Evolutionary conservation across 2,329 filamentous ascomycete genomes (phyloP), one percentile per base, ranked within the genome.

Genomic region (Exophiala oligosperma): DNA sequence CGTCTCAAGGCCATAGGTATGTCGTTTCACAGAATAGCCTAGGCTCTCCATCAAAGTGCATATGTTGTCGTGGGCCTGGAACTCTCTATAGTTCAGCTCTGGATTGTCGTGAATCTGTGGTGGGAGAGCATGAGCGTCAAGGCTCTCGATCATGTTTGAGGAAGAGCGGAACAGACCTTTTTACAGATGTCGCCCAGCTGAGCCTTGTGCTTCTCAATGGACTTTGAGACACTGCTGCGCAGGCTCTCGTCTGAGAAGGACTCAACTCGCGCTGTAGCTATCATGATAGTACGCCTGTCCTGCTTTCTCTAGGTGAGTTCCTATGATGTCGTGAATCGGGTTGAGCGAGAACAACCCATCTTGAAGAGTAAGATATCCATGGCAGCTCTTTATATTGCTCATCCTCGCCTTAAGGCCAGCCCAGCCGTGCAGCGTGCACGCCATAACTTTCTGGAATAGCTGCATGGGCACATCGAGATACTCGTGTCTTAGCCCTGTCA

Each of bases 1-100:
- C 0, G 82, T 84, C 7, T 75, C 71, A 0, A 84, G 63, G 2
- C 78, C 81, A 63, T 81, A 82, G 0, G 81, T 77, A 53, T 80
- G 76, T 0, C 76, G 75, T 4, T 71, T 78, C 4, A 83, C 78
- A 0, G 66, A 56, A 63, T 79, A 81, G 0, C 78, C 81, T 3
- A 76, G 73, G 1, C 67, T 60, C 40, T 77, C 71, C 0, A 84
- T 70, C 41, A 78, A 74, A 3, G 69, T 61, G n/a, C 76, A 76
- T 46, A 84, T 77, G 6, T 72, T 74, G 40, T 81, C 76, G 61
- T 84, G 81, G 8, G 82, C 82, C 17, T 73, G 74, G 65, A 76
- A 70, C 62, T 84, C 82, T 53, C 82, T 67, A 65, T 78, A 84
- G 2, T 73, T 76, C 0, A 80, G 69, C 65, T 84, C 82, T 0